phyloP scores from a whole-genome alignment of 257 asterid genomes.

The Solanum tarapatanum region DNA sequence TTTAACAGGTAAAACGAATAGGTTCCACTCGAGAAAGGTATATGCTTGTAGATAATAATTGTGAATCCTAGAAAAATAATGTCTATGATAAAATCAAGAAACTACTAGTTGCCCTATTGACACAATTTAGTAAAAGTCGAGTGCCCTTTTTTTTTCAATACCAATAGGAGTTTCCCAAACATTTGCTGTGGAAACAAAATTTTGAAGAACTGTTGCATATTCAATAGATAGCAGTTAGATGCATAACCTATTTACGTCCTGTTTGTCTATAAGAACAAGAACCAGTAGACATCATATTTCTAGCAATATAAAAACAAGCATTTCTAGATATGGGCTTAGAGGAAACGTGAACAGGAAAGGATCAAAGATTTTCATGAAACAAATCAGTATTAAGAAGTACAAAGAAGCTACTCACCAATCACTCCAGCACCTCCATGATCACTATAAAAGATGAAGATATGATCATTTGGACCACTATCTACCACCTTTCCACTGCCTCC shows the following conservation, averaged over 20 bases:
- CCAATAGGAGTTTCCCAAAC: not conserved
- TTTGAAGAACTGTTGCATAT: not conserved
- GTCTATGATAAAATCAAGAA: not conserved
- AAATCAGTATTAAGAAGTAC: not conserved
- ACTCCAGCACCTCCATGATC: constrained; percentile 99
- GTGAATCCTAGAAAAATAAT: not conserved
- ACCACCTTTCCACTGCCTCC: constrained; percentile 98
- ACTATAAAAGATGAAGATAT: constrained; percentile 67
- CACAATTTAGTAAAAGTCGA: not conserved
- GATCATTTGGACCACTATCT: constrained; percentile 87
- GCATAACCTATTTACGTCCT: not conserved
- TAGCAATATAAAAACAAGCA: not conserved
- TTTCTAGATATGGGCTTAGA: not conserved
- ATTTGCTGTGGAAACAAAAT: not conserved
- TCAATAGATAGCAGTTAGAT: not conserved
- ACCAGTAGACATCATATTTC: not conserved
- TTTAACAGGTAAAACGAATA: not conserved
- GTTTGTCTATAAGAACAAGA: not conserved
- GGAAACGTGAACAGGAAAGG: not conserved
- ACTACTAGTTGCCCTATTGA: not conserved
- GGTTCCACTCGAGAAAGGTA: not conserved
- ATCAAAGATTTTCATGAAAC: not conserved
- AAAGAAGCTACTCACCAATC: constrained; percentile 45
- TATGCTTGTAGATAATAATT: not conserved
- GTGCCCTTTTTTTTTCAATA: not conserved